A percentile compares a stretch with the other conserved stretches of the same genome.
Evolutionary conservation across 129 eudicot genomes (phyloP).

Genomic region (Calendula officinalis): DNA sequence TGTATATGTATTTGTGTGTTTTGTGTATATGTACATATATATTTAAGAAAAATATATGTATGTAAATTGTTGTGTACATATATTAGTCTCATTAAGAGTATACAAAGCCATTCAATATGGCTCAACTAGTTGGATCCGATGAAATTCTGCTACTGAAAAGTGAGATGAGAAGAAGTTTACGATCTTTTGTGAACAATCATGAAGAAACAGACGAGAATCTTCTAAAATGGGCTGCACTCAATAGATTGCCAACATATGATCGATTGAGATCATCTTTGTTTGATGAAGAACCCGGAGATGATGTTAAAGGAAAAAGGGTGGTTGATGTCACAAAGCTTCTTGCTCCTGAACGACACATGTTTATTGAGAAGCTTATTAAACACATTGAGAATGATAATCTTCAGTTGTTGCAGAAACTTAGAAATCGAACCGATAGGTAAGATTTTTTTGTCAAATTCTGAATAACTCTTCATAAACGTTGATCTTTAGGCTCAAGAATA

Average conservation of each 20-base stretch:
- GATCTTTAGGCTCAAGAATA: too few species aligned
- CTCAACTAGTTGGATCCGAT: constrained; percentile 38
- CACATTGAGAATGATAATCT: constrained; percentile 62
- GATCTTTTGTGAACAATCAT: constrained; percentile 36
- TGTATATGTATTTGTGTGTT: constrained; percentile 5
- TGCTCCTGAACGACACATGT: constrained; percentile 43
- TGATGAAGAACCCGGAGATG: constrained; percentile 35
- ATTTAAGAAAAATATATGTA: background rate
- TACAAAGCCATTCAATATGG: constrained; percentile 38
- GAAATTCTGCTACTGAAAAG: constrained; percentile 36
- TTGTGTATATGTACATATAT: background rate
- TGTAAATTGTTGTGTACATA: constrained; percentile 1
- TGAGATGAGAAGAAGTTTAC: constrained; percentile 41
- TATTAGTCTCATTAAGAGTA: constrained; percentile 10
- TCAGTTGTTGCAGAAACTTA: constrained; percentile 44
- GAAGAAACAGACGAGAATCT: constrained; percentile 37
- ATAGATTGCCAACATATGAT: constrained; percentile 46
- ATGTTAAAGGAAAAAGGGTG: constrained; percentile 40
- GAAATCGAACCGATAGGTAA: constrained; percentile 54
- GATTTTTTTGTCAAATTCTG: too few species aligned
- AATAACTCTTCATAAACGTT: too few species aligned
- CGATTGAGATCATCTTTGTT: constrained; percentile 45
- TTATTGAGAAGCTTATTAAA: constrained; percentile 53
- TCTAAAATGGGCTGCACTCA: constrained; percentile 44
- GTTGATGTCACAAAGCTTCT: constrained; percentile 48